These are phyloP conservation scores for Tylopilus sp. DNA, from an alignment of 768 basidiomycete genomes.

Conservation along the genomic window DNA sequence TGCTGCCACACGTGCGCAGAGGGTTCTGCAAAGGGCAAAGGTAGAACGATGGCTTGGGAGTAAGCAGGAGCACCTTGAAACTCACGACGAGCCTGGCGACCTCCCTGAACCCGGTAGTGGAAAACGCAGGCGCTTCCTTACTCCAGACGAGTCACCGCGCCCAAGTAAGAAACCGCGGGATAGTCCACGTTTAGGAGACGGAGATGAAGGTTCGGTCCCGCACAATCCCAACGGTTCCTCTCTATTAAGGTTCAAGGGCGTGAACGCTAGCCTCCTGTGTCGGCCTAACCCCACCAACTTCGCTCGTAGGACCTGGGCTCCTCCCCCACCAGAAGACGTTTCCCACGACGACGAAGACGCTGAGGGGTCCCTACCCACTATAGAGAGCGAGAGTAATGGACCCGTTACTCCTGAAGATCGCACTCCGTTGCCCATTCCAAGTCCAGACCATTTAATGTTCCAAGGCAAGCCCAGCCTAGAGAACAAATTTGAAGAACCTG, in stretches of 20 bases:
- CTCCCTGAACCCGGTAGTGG: slow-evolving; percentile 11
- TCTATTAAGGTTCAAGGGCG: slow-evolving; percentile 27
- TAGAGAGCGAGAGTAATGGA: slow-evolving; percentile 46
- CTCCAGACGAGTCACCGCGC: slow-evolving; percentile 24
- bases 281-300: slow-evolving; percentile 62
- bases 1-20: slow-evolving; percentile 37
- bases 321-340: slow-evolving; percentile 36
- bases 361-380: slow-evolving; percentile 31
- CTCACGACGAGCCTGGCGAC: slow-evolving; percentile 11
- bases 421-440: slow-evolving; percentile 39
- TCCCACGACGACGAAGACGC: slow-evolving; percentile 30
- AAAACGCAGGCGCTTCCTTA: slow-evolving; percentile 23
- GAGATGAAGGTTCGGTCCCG: slow-evolving; percentile 28
- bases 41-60: slow-evolving; percentile 36
- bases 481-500: slow-evolving; percentile 21
- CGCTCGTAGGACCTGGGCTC: slow-evolving; percentile 56
- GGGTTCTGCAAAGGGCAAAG: slow-evolving; percentile 41
- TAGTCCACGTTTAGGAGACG: slow-evolving; percentile 15
- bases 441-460: slow-evolving; percentile 27
- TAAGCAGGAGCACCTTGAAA: slow-evolving; percentile 19
- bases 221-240: slow-evolving; percentile 25
- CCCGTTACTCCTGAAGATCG: slow-evolving; percentile 61
- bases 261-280: slow-evolving; percentile 47
- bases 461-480: slow-evolving; percentile 14
- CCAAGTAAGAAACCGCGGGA: slow-evolving; percentile 27